Base-by-base conservation (phyloP, 306 rosid genomes). In the Morella rubra region DNA sequence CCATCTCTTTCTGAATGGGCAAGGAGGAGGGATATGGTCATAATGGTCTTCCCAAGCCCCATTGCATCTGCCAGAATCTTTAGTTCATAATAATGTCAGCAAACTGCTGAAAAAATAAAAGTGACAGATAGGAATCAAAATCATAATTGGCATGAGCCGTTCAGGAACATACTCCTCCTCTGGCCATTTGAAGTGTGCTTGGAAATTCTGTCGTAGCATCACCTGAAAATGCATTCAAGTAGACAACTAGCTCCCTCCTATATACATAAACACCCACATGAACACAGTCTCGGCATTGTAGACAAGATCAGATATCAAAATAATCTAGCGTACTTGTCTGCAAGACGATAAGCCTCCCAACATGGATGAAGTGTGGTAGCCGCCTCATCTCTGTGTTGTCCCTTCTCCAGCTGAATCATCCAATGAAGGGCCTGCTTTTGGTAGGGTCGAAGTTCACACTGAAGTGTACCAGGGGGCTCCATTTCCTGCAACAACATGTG, bases 31-130 rank as follows among this genome's bases (percentile, higher is more conserved):
- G 96, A 82, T 85, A 94, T 90, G 79, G 97, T 91, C 98, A 94
- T 94, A 64, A 94, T 86, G 72, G 98, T 94, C 92, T 94, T 94
- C 78, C 98, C 98, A 72, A 94, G 89, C 73, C 98, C 98, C 98
- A 94, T 94, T 74, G 97, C 89, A 91, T 94, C 98, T 77, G 97
- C 98, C 81, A 94, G 85, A 85, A 94, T 92, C 98, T 94, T 87
- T 83, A 77, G 75, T 81, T 81, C 76, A 80, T 40, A 51, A 77
- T 37, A 67, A 71, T 82, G 81, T 78, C 77, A 83, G 69, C 61
- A 66, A 49, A 83, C 58, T 73, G 76, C 55, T 74, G 47, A 72
- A 55, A 41, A 72, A 74, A 37, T 76, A 73, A 66, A 1, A 41
- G 73, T 4, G 46, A 67, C 6, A 75, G 13, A 24, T 9, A 49